Evolutionary conservation across 2,329 filamentous ascomycete genomes (phyloP).

Genomic region (Botrytis fabae): DNA sequence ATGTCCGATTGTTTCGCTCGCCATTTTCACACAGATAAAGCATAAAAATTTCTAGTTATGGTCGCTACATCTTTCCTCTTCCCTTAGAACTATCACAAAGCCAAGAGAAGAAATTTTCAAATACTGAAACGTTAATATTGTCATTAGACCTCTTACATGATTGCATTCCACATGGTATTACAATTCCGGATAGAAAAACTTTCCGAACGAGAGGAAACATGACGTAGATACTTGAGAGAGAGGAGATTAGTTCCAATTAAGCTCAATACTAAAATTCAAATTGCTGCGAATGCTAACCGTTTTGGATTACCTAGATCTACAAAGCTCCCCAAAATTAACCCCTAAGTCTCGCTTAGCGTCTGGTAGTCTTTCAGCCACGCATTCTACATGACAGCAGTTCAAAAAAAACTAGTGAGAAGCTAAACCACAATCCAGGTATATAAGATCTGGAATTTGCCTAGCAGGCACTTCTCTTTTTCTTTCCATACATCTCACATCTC

Average conservation of each 20-base stretch:
- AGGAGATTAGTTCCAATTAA: neutral
- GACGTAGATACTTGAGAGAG: neutral
- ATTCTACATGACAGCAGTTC: neutral
- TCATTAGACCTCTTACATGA: neutral
- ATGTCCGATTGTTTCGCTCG: neutral
- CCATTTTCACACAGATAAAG: neutral
- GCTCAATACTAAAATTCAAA: neutral
- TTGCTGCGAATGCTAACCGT: neutral
- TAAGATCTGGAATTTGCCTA: neutral
- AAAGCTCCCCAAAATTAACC: neutral
- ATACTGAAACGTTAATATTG: neutral
- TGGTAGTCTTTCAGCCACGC: neutral
- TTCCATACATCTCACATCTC: neutral
- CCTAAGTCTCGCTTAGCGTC: neutral
- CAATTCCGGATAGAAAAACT: neutral
- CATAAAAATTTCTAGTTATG: neutral
- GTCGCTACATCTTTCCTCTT: neutral
- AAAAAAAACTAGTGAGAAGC: neutral
- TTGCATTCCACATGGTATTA: neutral
- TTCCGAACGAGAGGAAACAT: neutral
- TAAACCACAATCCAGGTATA: neutral
- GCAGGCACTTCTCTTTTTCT: neutral
- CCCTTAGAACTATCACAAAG: neutral
- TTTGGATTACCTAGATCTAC: neutral
- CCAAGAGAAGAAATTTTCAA: neutral